Percentiles rank a stretch among this genome's conserved stretches.
phyloP scores from a whole-genome alignment of 495 filamentous ascomycete genomes.

The Aspergillus bertholletiae region DNA sequence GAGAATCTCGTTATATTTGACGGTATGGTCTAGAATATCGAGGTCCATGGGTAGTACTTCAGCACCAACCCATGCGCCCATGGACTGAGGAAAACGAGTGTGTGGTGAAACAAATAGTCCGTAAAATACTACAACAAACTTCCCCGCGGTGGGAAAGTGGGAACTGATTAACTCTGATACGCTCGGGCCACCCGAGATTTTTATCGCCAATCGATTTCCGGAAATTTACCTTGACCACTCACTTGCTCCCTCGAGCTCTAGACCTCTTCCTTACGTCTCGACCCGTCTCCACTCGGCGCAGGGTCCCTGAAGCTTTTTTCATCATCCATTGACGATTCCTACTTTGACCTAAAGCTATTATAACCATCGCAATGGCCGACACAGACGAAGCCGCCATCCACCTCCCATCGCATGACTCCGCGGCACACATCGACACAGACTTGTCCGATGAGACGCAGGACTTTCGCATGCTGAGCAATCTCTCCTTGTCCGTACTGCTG shows the following conservation, averaged over 20 bases:
- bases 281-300: background rate
- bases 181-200: conserved; percentile 8
- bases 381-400: conserved; percentile 44
- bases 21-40: background rate
- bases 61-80: too few species aligned
- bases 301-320: background rate
- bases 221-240: background rate
- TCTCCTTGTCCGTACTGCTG: conserved; percentile 54
- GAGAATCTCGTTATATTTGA: conserved; percentile 29
- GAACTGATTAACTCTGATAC: conserved; percentile 2
- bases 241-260: background rate
- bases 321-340: background rate
- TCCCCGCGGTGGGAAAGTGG: background rate
- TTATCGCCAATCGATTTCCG: conserved; percentile 7
- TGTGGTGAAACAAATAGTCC: too few species aligned
- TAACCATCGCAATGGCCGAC: conserved; percentile 39
- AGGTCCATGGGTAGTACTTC: background rate
- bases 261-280: background rate
- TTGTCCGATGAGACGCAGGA: conserved; percentile 83
- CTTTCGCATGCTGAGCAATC: conserved; percentile 68
- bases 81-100: too few species aligned
- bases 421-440: conserved; percentile 53
- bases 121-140: too few species aligned
- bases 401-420: conserved; percentile 22
- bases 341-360: background rate